Evolutionary conservation across 768 basidiomycete species (phyloP), one percentile per base, ranked within the genome.

Genomic region (Termitomyces eurrhizus): DNA sequence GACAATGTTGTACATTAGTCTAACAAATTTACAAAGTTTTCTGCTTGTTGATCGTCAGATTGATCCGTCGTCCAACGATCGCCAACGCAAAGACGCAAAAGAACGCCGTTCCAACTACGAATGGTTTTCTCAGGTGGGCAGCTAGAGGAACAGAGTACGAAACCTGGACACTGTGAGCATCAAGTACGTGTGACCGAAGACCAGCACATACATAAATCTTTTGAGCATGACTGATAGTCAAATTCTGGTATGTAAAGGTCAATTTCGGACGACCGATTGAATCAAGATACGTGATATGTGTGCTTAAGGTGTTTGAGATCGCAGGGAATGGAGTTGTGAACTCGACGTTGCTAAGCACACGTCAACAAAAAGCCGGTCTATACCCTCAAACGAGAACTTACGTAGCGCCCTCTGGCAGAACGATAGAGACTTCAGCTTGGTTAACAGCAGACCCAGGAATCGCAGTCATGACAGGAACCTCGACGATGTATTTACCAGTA

Each of bases 351-450:
- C 96, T 98, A 68, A 32, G 57, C 29, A 58, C 5, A 55, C 24
- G 16, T 65, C 41, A 52, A 51, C 24, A 18, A 55, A 39, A 24
- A 66, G 33, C 36, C 54, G 45, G 52, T 33, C 52, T 26, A 36
- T 26, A 39, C 13, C 18, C 21, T 57, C 7, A 63, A n/a, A 44
- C 24, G 56, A 26, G 35, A 7, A 80, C 94, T 80, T 69, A 97
- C 95, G 80, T 90, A 36, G 95, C 95, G n/a, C 94, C 95, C 72
- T 99, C 97, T 2, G 96, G 96, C 29, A 99, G 73, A 63, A 95
- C 83, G 62, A 98, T 82, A 63, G 79, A 85, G 56, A 98, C 68
- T 68, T 90, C 86, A 1, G 87, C 93, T 18, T 92, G 80, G 65
- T 95, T 82, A 33, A 96, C 85, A 46, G 93, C 88, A 4, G 94